These are phyloP conservation scores for Corymbia maculata DNA, from an alignment of 345 rosid genomes.

Conservation along the genomic window DNA sequence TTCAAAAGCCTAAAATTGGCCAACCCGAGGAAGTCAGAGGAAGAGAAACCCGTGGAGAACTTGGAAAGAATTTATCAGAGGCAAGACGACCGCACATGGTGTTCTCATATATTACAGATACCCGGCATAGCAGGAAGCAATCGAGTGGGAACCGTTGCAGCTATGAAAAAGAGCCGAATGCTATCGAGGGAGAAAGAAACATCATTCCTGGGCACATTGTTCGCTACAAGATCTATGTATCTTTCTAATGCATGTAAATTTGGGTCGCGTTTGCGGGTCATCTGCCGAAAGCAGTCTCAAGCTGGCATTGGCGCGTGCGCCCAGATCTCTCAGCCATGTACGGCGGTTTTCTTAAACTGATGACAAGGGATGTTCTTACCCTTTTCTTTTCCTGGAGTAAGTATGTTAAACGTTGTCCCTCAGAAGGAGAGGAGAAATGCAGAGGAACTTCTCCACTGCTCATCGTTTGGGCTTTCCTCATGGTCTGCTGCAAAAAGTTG, in stretches of 20 bases:
- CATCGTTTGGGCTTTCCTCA: not conserved
- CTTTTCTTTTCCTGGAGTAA: not conserved
- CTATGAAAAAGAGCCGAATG: constrained; percentile 19
- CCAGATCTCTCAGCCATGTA: constrained; percentile 16
- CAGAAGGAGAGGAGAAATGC: not conserved
- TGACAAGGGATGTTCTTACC: not conserved
- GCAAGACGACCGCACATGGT: not conserved
- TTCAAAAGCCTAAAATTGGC: constrained; percentile 2
- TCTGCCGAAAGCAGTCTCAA: constrained; percentile 49
- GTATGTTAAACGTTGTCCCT: not conserved
- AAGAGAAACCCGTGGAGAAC: constrained; percentile 9
- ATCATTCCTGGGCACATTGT: constrained; percentile 10
- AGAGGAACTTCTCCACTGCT: not conserved
- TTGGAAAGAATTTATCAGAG: constrained; percentile 2
- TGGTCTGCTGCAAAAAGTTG: not conserved
- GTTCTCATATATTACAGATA: constrained; percentile 7
- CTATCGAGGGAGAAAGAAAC: not conserved
- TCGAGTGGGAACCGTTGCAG: constrained; percentile 2
- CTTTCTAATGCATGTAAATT: constrained; percentile 35
- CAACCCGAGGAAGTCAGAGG: constrained; percentile 1
- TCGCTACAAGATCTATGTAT: constrained; percentile 22
- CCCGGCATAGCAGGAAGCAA: not conserved
- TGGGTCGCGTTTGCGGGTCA: constrained; percentile 32
- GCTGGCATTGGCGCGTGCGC: constrained; percentile 11
- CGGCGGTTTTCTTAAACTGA: constrained; percentile 35